A percentile compares a stretch with the other conserved stretches of the same genome.
Evolutionary conservation across 2,329 filamentous ascomycete species (phyloP).

Genomic region (Teratosphaeriaceae sp.): DNA sequence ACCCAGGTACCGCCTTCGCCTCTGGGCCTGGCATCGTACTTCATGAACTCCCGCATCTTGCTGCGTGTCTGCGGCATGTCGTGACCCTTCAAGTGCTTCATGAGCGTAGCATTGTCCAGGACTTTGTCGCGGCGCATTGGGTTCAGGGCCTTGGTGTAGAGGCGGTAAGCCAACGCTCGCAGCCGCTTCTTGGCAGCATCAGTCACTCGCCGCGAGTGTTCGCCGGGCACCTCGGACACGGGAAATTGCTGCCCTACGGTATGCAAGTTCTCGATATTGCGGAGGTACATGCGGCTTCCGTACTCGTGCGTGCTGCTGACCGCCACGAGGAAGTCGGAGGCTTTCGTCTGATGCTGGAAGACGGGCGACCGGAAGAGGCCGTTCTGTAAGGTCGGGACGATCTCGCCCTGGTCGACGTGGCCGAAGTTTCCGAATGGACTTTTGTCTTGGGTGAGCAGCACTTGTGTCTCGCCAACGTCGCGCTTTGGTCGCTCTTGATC

Average conservation of each 20-base stretch:
- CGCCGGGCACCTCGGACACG: constrained; percentile 83
- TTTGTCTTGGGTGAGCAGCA: constrained; percentile 86
- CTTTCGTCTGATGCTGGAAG: constrained; percentile 74
- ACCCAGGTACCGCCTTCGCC: constrained; percentile 68
- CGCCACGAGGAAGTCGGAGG: constrained; percentile 80
- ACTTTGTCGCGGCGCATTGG: constrained; percentile 67
- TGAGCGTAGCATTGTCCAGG: constrained; percentile 60
- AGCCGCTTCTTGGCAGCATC: constrained; percentile 95
- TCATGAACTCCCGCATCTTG: constrained; percentile 93
- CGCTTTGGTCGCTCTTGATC: constrained; percentile 69
- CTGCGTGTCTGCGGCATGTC: constrained; percentile 93
- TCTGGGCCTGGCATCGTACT: constrained; percentile 82
- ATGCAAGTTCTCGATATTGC: constrained; percentile 85
- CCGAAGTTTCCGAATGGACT: constrained; percentile 96
- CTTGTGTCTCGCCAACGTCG: constrained; percentile 81
- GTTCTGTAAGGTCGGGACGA: constrained; percentile 85
- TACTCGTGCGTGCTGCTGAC: constrained; percentile 71
- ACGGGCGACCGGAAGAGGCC: constrained; percentile 92
- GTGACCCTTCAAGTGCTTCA: constrained; percentile 77
- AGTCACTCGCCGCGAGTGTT: constrained; percentile 89
- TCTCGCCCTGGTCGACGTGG: constrained; percentile 83
- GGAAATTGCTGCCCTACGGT: constrained; percentile 92
- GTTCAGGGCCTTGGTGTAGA: constrained; percentile 69
- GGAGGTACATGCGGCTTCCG: constrained; percentile 75
- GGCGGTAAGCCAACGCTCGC: constrained; percentile 90